Base-by-base conservation (phyloP, 2,329 filamentous ascomycete genomes). In the Ascochyta rabiei region DNA sequence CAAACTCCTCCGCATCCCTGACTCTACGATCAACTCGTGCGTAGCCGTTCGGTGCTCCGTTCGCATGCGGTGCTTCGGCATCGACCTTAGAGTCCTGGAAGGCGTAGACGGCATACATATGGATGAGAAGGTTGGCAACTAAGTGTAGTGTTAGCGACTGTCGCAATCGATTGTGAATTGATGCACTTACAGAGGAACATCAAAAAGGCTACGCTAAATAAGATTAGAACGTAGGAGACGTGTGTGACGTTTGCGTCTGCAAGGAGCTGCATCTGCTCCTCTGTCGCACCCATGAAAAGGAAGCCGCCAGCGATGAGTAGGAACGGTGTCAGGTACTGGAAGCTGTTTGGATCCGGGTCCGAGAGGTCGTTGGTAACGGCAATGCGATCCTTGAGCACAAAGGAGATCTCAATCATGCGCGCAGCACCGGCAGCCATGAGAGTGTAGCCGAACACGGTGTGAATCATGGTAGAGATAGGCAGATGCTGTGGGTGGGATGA, bases 251-350 rank as follows among this genome's bases (percentile, higher is more conserved):
- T 83, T 0, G 90, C 89, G 34, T 85, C 80, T 35, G 85, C 82
- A 5, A 98, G 81, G 1, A 97, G 80, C 19, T 81, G 70, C 90
- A 98, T 96, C 76, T 98, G 95, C 77, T 99, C 93, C 74, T 98
- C 95, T 0, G 92, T 98, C 15, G 95, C 93, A 28, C 91, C 90
- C 92, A 98, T 96, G 79, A 99, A 99, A 35, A 99, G 82, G 78
- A 98, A 96, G 1, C 95, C 95, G 3, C 93, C 89, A 6, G 93
- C 92, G 69, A 90, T 96, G 24, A 99, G 84, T 35, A 98, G 83
- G 68, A 89, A 90, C 47, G 86, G 83, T 23, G 88, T 82, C 40
- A 90, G 72, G 63, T 88, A 88, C 73, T 90, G 88, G 74, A 88
- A 90, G 70, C 87, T 89, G 70, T 88, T 91, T 47, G 84, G 83